Base-by-base conservation (phyloP, 805 yeast species). In the Kuraishia ogatae region DNA sequence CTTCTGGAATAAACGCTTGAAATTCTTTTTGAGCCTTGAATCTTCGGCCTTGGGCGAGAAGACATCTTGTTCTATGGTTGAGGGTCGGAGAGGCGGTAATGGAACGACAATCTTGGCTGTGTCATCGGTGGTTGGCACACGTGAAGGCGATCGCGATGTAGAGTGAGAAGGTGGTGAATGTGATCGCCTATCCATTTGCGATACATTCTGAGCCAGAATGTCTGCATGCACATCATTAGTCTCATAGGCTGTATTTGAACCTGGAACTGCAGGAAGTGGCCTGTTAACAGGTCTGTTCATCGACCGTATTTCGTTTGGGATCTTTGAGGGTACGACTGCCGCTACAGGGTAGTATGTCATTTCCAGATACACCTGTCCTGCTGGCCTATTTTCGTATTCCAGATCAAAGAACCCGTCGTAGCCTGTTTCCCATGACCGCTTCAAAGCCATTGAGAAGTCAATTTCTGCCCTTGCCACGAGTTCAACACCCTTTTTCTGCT, bases 301-400 rank as follows among this genome's bases (percentile, higher is more conserved):
- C 26, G 46, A 6, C 53, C 59, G 47, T 26, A 55, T 56, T 43
- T 50, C 56, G n/a, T 53, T 56, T 4, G 52, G 55, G 20, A 58
- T 55, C 49, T 51, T 53, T 51, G 56, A 51, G 20, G 61, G 61
- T 13, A 71, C 71, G 20, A 64, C 61, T 1, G 64, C 64, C 0
- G 64, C 64, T 1, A 74, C 66, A 1, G 97, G 94, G 65, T 89
- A 89, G 65, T 89, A 94, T 0, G 97, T 90, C 87, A 94, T 85
- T 64, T 94, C 98, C 55, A 94, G 71, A 68, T 84, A 93, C 1
- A 94, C 82, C 67, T 82, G 88, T 1, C 99, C 99, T 1, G 97
- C 97, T 55, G 85, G 82, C 61, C 84, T 82, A 21, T 82, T 84
- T 50, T 83, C 84, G 64, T 81, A 81, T 48, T 76, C 71, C 56